Evolutionary conservation across 257 asterid species (phyloP).

Genomic region (Ajuga chamaepitys): DNA sequence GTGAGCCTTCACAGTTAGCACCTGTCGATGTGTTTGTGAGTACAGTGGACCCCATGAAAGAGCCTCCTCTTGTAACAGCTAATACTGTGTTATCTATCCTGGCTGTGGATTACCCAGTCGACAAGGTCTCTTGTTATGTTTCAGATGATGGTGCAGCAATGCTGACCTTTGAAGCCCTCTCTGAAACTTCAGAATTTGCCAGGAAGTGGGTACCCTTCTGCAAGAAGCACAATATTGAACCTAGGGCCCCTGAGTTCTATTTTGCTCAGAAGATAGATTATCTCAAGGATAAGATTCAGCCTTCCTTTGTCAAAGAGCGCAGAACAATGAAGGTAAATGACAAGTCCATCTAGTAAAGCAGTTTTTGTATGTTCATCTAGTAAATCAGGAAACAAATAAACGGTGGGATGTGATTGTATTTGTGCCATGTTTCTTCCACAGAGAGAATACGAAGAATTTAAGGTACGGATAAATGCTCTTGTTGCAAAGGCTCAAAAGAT

Average conservation of each 20-base stretch:
- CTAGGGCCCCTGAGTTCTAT: constrained; percentile 70
- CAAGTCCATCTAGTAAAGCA: background rate
- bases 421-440: constrained; percentile 19
- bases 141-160: constrained; percentile 77
- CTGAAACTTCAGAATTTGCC: constrained; percentile 72
- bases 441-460: constrained; percentile 78
- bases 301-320: constrained; percentile 69
- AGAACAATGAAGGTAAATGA: constrained; percentile 62
- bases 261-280: constrained; percentile 64
- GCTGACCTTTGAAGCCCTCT: constrained; percentile 63
- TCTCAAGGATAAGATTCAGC: constrained; percentile 66
- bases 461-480: constrained; percentile 61
- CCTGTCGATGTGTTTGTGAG: constrained; percentile 65
- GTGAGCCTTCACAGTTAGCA: constrained; percentile 64
- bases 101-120: constrained; percentile 65
- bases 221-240: constrained; percentile 58
- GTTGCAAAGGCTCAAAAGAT: constrained; percentile 74
- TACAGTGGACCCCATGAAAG: constrained; percentile 77
- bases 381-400: background rate
- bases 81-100: constrained; percentile 67
- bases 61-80: constrained; percentile 68
- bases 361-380: background rate
- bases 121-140: constrained; percentile 63
- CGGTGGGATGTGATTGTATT: constrained; percentile 5
- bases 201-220: constrained; percentile 73